Evolutionary conservation across 2,329 filamentous ascomycete species (phyloP), one percentile per base, ranked within the genome.

Genomic region (Lachnellula hyalina): DNA sequence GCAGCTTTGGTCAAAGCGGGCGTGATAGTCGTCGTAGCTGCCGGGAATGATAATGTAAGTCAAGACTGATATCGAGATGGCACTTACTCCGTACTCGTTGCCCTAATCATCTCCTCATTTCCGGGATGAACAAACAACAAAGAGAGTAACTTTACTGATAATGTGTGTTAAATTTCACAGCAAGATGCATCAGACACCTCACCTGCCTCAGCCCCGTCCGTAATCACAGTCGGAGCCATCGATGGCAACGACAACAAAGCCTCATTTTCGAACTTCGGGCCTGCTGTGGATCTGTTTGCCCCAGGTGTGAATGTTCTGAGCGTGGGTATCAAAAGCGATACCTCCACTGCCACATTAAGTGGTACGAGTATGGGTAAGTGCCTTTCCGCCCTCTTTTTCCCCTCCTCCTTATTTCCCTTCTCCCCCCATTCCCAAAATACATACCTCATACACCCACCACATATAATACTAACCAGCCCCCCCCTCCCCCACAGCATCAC

Each of bases 291-390:
- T 56, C 71, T 82, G 58, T 77, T 77, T 45, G 79, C 78, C 1
- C 77, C 79, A 2, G 79, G 79, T 4, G 70, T 70, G 5, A 65
- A 68, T 52, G 72, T 79, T 17, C 65, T 73, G 2, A 78, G 74
- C 54, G 72, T 80, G 9, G 81, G 76, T 72, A 72, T 69, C 52
- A 71, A 68, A 19, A 67, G 66, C 48, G 68, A 70, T 46, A 72
- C 63, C 4, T 73, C 77, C 15, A 75, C 65, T 8, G 72, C 80
- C 59, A 75, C 66, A 6, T 72, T 83, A 63, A 79, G 75, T 17
- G 83, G 83, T 21, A 86, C 84, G 2, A 82, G 77, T 45, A 85
- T 85, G 82, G 79, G 60, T 62, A 53, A 35, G 60, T 56, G 50
- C 7, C 14, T 25, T 25, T 25, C 6, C 19, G 3, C 12, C 36